Conservation (phyloP, 352 stramenopile species). For the Phytophthora macrochlamydospora region DNA sequence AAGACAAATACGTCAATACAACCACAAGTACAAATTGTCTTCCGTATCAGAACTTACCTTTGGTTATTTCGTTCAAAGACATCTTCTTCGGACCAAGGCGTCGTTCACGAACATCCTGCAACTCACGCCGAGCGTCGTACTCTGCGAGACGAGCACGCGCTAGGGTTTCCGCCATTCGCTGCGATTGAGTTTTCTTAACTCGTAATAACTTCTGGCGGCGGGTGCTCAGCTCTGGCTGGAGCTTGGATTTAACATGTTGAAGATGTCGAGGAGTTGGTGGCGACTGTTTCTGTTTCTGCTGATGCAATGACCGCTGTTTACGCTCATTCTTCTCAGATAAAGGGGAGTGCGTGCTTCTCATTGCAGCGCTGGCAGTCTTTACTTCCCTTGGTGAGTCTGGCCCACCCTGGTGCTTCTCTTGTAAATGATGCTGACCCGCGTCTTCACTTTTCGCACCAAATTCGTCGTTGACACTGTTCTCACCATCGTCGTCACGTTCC, state of each 20-base stretch:
- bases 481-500: conserved; percentile 28
- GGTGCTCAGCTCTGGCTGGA: conserved; percentile 63
- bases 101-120: conserved; percentile 30
- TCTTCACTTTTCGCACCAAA: too few species aligned
- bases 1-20: not conserved
- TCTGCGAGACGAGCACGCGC: conserved; percentile 59
- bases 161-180: conserved; percentile 74
- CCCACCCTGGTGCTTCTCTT: not conserved
- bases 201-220: conserved; percentile 64
- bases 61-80: conserved; percentile 57
- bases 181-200: conserved; percentile 79
- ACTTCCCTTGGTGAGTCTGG: not conserved
- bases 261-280: conserved; percentile 22
- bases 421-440: conserved; percentile 10
- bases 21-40: too few species aligned
- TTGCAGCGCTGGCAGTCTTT: conserved; percentile 8
- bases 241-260: conserved; percentile 60
- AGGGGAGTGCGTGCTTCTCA: conserved; percentile 15
- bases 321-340: not conserved
- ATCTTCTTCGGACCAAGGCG: conserved; percentile 36
- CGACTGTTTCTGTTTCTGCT: conserved; percentile 16
- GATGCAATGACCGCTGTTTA: conserved; percentile 18
- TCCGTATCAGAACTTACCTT: conserved; percentile 36
- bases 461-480: too few species aligned
- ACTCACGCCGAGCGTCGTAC: conserved; percentile 49